phyloP scores from a whole-genome alignment of 306 rosid species.

The apple (Malus domestica) region ASM211411v1 NC_041803.1:31296001-31296500 shows the following conservation, averaged over 20 bases:
- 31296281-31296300: constrained; percentile 37
- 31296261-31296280: constrained; percentile 45
- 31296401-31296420: constrained; percentile 29
- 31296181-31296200: not conserved
- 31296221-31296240: constrained; percentile 43
- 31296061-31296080: not conserved
- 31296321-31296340: constrained; percentile 36
- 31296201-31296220: not conserved
- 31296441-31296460: not conserved
- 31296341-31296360: constrained; percentile 26
- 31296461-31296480: constrained; percentile 24
- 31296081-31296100: not conserved
- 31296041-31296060: not conserved
- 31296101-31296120: not conserved
- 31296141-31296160: constrained; percentile 1
- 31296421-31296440: constrained; percentile 17
- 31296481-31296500: constrained; percentile 35
- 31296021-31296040: not conserved
- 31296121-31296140: not conserved
- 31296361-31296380: constrained; percentile 35
- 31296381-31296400: constrained; percentile 33
- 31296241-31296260: constrained; percentile 70
- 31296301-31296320: constrained; percentile 36
- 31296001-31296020: not conserved
- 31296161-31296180: not conserved